These are phyloP conservation scores for Alternaria longipes DNA, from an alignment of 2,329 filamentous ascomycete species.

Conservation along the genomic window DNA sequence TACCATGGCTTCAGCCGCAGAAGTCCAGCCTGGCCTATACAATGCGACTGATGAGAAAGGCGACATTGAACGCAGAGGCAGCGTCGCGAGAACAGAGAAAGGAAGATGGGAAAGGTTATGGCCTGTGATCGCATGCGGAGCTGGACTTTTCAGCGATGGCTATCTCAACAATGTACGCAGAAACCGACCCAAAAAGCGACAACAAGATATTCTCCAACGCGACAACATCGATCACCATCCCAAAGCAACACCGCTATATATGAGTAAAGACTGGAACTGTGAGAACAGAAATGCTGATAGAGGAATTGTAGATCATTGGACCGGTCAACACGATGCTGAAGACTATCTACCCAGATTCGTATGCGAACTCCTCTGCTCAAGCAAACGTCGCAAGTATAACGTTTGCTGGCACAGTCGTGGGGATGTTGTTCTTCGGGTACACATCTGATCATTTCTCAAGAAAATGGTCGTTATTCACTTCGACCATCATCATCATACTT, in stretches of 20 bases:
- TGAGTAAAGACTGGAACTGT: neutral
- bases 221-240: neutral
- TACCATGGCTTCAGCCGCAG: slow-evolving; percentile 25
- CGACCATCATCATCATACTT: slow-evolving; percentile 80
- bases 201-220: slow-evolving; percentile 13
- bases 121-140: slow-evolving; percentile 87
- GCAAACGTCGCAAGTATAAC: slow-evolving; percentile 82
- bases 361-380: slow-evolving; percentile 72
- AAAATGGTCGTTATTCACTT: slow-evolving; percentile 80
- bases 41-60: slow-evolving; percentile 10
- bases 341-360: slow-evolving; percentile 74
- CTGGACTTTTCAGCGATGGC: slow-evolving; percentile 89
- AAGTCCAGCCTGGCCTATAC: slow-evolving; percentile 6
- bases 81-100: slow-evolving; percentile 44
- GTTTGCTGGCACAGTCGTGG: slow-evolving; percentile 86
- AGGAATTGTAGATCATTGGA: slow-evolving; percentile 75
- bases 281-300: neutral
- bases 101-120: slow-evolving; percentile 60
- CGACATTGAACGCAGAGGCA: slow-evolving; percentile 35
- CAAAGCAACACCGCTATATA: slow-evolving; percentile 8
- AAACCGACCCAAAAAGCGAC: slow-evolving; percentile 14
- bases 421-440: slow-evolving; percentile 82
- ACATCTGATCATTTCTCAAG: slow-evolving; percentile 85
- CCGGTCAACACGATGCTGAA: slow-evolving; percentile 81
- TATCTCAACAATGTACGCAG: slow-evolving; percentile 81